A percentile compares a stretch with the other conserved stretches of the same genome.
These are phyloP conservation scores for Nemania abortiva DNA, from an alignment of 2,329 filamentous ascomycete genomes.

Conservation along the genomic window DNA sequence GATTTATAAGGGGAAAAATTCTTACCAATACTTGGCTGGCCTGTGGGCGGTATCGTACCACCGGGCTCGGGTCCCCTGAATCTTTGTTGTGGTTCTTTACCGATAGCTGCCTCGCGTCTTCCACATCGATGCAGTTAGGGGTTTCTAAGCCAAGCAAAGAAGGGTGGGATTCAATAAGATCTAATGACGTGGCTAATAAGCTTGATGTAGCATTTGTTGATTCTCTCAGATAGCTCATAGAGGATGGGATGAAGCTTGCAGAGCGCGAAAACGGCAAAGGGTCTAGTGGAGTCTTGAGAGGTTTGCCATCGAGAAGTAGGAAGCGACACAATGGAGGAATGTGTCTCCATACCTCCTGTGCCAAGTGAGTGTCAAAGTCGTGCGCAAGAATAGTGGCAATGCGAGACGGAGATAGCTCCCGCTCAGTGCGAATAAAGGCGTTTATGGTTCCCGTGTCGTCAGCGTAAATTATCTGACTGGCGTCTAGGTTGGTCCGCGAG, in stretches of 20 bases:
- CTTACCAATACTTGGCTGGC: slow-evolving; percentile 32
- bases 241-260: slow-evolving; percentile 34
- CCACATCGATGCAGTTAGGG: slow-evolving; percentile 13
- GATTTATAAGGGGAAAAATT: neutral
- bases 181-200: slow-evolving; percentile 21
- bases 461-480: slow-evolving; percentile 2
- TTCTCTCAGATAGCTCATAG: slow-evolving; percentile 29
- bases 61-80: neutral
- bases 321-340: slow-evolving; percentile 30
- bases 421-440: slow-evolving; percentile 15
- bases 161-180: slow-evolving; percentile 18
- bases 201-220: slow-evolving; percentile 18
- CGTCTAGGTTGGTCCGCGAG: slow-evolving; percentile 12
- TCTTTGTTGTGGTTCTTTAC: slow-evolving; percentile 10
- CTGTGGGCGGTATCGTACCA: slow-evolving; percentile 28
- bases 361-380: slow-evolving; percentile 14
- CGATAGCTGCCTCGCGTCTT: slow-evolving; percentile 8
- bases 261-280: slow-evolving; percentile 29
- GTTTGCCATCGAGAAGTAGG: slow-evolving; percentile 25
- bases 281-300: slow-evolving; percentile 13
- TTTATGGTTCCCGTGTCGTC: slow-evolving; percentile 12
- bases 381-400: slow-evolving; percentile 29
- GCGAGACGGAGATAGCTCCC: slow-evolving; percentile 16
- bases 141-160: slow-evolving; percentile 3
- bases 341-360: slow-evolving; percentile 29